Conservation (phyloP, 75 land plant species). For the Pseudotsuga menziesii region DNA sequence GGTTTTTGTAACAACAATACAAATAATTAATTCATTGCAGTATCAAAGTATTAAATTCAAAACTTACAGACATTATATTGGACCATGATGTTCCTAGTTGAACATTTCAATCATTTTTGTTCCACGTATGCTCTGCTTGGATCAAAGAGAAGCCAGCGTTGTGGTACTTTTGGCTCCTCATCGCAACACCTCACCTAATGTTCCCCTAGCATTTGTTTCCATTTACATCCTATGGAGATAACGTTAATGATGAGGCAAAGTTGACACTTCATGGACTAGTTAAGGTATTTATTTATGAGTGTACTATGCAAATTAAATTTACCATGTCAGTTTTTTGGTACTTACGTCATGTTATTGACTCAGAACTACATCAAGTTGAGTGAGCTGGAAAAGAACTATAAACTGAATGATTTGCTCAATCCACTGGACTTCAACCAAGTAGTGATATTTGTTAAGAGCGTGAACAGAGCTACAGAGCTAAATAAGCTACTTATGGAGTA, state of each 20-base stretch:
- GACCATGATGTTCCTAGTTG: slow-evolving; percentile 7
- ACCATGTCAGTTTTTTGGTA: too few species aligned
- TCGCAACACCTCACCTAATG: slow-evolving; percentile 48
- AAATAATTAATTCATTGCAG: slow-evolving; percentile 10
- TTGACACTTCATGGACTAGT: slow-evolving; percentile 96
- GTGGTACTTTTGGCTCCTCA: slow-evolving; percentile 16
- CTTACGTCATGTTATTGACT: not conserved
- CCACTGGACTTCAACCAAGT: slow-evolving; percentile 99
- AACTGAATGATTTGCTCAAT: slow-evolving; percentile 95
- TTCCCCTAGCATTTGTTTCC: slow-evolving; percentile 55
- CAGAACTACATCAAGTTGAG: slow-evolving; percentile 98
- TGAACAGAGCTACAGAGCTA: slow-evolving; percentile 87
- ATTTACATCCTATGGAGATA: slow-evolving; percentile 98
- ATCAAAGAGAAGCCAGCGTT: slow-evolving; percentile 15
- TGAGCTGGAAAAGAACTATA: slow-evolving; percentile 92
- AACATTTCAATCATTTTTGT: not conserved
- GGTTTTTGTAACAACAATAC: slow-evolving; percentile 9
- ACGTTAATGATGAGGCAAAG: slow-evolving; percentile 99
- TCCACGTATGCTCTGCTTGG: slow-evolving; percentile 5
- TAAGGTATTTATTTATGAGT: slow-evolving; percentile 44
- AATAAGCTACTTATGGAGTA: slow-evolving; percentile 94
- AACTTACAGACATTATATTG: not conserved
- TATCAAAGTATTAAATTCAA: slow-evolving; percentile 11
- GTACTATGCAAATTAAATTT: too few species aligned
- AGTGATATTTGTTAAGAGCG: slow-evolving; percentile 97